Base-by-base conservation (phyloP, 164 flowering plant genomes). In the Vitis riparia region DNA sequence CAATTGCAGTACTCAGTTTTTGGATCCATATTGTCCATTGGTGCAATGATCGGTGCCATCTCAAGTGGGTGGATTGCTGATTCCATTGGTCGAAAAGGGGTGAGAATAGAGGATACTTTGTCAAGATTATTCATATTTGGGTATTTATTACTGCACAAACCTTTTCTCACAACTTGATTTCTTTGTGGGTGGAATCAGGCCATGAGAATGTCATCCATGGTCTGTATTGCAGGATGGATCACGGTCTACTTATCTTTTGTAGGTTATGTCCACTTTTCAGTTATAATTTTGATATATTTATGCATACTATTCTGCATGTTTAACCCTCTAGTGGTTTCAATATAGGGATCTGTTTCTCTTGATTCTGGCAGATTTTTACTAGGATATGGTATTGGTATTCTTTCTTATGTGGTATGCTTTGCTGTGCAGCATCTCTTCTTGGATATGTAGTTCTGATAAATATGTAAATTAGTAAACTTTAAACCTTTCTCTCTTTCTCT, bases 221-320 rank as follows among this genome's bases (percentile, higher is more conserved):
- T 87, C 77, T 91, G 98, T 80, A 82, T 87, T n/a, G 14, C 81
- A 2, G 98, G 98, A 55, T 93, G 98, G 98, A 81, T 90, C 19
- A 83, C 87, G 1, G 72, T 93, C 55, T 88, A 77, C 77, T 78
- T 91, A 44, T 69, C 97, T 2, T 65, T 62, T 88, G 98, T 93
- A 76, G 12, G 55, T 14, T 19, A 3, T 51, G 15, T 23, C 3
- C 12, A 10, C 2, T 49, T 32, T 37, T 32, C 47, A 4, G 17
- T 55, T 64, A 1, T 16, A n/a, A 49, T 11, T 12, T 14, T 58
- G 44, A 9, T 19, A 58, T 6, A 58, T 15, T 13, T 5, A 32
- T 17, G 37, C 47, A 37, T 23, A 37, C 44, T 5, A 37, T 37
- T 37, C 44, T 37, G 44, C 44, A 37, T 37, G 44, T 37, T 37